These are phyloP conservation scores for Diaporthe sp. DNA, from an alignment of 2,329 filamentous ascomycete genomes.

Conservation along the genomic window DNA sequence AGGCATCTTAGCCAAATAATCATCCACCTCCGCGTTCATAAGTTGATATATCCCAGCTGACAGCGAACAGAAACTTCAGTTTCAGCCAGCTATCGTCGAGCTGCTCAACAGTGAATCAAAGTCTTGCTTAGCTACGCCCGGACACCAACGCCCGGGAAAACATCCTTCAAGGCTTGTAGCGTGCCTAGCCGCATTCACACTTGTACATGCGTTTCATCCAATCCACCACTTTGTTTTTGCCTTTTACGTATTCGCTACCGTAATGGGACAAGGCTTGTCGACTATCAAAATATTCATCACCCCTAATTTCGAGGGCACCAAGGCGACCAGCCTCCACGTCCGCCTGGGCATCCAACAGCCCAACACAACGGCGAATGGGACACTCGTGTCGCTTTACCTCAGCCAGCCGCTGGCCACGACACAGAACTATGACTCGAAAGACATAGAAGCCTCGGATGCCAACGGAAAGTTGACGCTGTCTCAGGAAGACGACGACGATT, in stretches of 20 bases:
- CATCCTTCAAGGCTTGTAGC: too few relatives aligned
- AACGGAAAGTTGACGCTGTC: neutral
- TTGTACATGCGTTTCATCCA: too few relatives aligned
- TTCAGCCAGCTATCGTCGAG: too few relatives aligned
- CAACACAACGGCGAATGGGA: neutral
- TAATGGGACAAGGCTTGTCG: neutral
- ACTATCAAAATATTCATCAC: neutral
- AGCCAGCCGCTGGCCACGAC: neutral
- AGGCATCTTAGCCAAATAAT: too few relatives aligned
- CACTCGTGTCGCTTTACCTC: neutral
- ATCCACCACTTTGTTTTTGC: too few relatives aligned
- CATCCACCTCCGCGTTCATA: too few relatives aligned
- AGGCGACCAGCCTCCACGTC: neutral
- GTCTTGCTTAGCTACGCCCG: too few relatives aligned
- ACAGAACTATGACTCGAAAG: neutral
- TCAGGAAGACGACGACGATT: neutral
- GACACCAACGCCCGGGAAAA: too few relatives aligned
- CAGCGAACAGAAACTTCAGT: too few relatives aligned
- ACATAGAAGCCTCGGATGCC: neutral
- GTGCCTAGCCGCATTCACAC: too few relatives aligned
- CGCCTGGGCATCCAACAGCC: neutral
- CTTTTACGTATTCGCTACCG: neutral
- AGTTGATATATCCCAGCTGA: too few relatives aligned
- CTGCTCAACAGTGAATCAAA: too few relatives aligned
- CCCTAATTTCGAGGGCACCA: neutral